Conservation (phyloP, 768 basidiomycete species). For the Amanita inopinata region DNA sequence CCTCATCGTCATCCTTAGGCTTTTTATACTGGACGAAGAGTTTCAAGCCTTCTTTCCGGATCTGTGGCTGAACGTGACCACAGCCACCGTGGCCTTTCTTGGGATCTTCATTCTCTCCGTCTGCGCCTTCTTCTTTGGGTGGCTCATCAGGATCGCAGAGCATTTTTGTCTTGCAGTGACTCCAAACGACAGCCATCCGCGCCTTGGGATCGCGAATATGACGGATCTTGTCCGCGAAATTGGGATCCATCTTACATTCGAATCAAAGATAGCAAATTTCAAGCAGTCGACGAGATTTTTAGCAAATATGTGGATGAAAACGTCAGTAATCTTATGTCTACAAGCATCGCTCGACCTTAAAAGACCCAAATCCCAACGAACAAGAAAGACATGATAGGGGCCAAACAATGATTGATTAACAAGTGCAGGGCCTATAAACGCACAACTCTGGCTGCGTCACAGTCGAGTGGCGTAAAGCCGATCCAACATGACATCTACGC, state of each 20-base stretch:
- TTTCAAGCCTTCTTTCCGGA: constrained; percentile 93
- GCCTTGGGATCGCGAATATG: constrained; percentile 80
- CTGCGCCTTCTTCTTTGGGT: constrained; percentile 69
- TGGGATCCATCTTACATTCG: constrained; percentile 65
- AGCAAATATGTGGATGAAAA: constrained; percentile 47
- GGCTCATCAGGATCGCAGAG: constrained; percentile 83
- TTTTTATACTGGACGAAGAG: constrained; percentile 93
- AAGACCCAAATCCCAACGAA: constrained; percentile 17
- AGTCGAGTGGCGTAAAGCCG: constrained; percentile 46
- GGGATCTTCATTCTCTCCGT: constrained; percentile 55
- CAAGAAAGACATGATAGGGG: constrained; percentile 43
- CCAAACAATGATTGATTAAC: constrained; percentile 46
- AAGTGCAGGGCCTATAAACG: constrained; percentile 53
- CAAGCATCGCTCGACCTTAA: constrained; percentile 19
- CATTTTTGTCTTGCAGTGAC: constrained; percentile 81
- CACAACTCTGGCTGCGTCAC: constrained; percentile 60
- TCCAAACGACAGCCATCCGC: constrained; percentile 82
- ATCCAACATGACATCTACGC: constrained; percentile 31
- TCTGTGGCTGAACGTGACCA: constrained; percentile 81
- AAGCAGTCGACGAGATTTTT: constrained; percentile 20
- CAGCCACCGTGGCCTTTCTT: constrained; percentile 97
- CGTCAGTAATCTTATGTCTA: constrained; percentile 56
- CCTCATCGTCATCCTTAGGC: constrained; percentile 91
- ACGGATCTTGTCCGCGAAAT: constrained; percentile 80
- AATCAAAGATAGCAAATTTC: constrained; percentile 14